A percentile compares a stretch with the other conserved stretches of the same genome.
Evolutionary conservation across 2,329 filamentous ascomycete species (phyloP).

Genomic region (Pseudovirgaria hyperparasitica): DNA sequence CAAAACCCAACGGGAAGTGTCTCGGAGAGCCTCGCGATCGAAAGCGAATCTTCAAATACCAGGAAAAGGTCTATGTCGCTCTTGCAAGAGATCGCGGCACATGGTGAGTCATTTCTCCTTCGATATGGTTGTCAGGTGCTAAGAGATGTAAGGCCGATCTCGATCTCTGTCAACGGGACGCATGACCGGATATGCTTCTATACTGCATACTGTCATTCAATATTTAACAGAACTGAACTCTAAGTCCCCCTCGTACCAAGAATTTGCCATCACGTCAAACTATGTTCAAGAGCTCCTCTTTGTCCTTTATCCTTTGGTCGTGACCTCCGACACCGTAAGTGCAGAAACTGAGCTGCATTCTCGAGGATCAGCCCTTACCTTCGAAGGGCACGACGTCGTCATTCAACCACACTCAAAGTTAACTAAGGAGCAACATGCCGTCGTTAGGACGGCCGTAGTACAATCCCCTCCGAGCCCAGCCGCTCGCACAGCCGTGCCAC

Average conservation of each 20-base stretch:
- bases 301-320: slow-evolving; percentile 75
- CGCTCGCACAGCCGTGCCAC: slow-evolving; percentile 41
- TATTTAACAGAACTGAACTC: slow-evolving; percentile 69
- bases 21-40: no score
- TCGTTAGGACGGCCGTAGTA: slow-evolving; percentile 60
- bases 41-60: no score
- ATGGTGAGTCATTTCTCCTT: no score
- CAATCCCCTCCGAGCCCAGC: slow-evolving; percentile 22
- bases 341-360: slow-evolving; percentile 82
- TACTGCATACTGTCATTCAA: slow-evolving; percentile 63
- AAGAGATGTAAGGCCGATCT: no score
- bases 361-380: slow-evolving; percentile 65
- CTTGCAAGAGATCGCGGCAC: no score
- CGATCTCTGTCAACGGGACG: slow-evolving; percentile 12
- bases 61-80: no score
- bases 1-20: no score
- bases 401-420: slow-evolving; percentile 61
- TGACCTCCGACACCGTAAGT: slow-evolving; percentile 71
- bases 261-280: slow-evolving; percentile 67
- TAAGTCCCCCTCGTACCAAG: slow-evolving; percentile 65
- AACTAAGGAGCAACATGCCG: slow-evolving; percentile 43
- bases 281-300: slow-evolving; percentile 70
- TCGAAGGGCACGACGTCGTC: slow-evolving; percentile 75
- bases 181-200: slow-evolving; percentile 44
- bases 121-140: no score